These are phyloP conservation scores for Colletotrichum sp. DNA, from an alignment of 2,329 filamentous ascomycete genomes.

Conservation along the genomic window DNA sequence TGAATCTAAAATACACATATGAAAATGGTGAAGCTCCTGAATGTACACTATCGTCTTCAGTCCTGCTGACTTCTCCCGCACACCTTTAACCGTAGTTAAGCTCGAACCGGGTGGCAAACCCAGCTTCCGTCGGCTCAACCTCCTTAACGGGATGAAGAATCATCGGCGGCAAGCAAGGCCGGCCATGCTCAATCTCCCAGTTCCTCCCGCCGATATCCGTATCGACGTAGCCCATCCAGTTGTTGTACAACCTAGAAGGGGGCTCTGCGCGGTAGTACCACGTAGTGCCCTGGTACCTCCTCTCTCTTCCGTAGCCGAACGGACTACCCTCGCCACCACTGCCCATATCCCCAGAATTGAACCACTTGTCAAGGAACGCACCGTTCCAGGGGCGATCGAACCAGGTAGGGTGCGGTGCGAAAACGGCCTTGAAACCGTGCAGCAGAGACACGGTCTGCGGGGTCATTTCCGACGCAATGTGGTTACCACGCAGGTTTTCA, in stretches of 20 bases:
- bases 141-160: conserved; percentile 67
- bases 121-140: conserved; percentile 53
- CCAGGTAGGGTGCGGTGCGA: conserved; percentile 79
- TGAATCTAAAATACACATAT: background rate
- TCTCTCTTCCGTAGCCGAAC: conserved; percentile 64
- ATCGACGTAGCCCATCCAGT: conserved; percentile 67
- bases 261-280: conserved; percentile 67
- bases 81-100: conserved; percentile 41
- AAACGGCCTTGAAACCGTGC: conserved; percentile 80
- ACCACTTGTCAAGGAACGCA: conserved; percentile 59
- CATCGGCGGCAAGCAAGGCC: conserved; percentile 63
- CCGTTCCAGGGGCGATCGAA: conserved; percentile 76
- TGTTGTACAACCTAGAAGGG: conserved; percentile 64
- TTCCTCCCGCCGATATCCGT: conserved; percentile 57
- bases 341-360: conserved; percentile 63
- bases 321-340: conserved; percentile 60
- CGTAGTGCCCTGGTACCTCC: conserved; percentile 59
- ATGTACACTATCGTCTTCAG: background rate
- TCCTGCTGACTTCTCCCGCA: background rate
- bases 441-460: conserved; percentile 75
- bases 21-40: background rate
- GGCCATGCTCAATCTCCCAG: conserved; percentile 62
- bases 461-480: conserved; percentile 83
- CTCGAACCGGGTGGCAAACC: conserved; percentile 41
- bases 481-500: conserved; percentile 75